Evolutionary conservation across 805 yeast genomes (phyloP), one percentile per base, ranked within the genome.

Genomic region (Ogataea henricii): DNA sequence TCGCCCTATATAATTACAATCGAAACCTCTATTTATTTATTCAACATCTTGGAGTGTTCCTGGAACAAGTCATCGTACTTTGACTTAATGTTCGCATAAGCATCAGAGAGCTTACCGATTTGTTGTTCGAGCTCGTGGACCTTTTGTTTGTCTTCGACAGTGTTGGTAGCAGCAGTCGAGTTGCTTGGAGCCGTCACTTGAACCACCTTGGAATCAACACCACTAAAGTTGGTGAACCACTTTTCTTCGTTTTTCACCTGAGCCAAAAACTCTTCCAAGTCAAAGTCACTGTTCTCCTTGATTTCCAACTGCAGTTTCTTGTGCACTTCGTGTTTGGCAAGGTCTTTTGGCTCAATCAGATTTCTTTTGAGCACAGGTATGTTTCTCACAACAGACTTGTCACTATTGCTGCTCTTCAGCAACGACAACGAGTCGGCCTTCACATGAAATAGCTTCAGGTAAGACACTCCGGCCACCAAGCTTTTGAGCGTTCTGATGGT

Each of bases 281-380:
- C 72, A 23, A 64, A 65, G 4, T 64, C 54, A 2, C n/a, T 44
- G 52, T 23, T 27, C n/a, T 42, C 47, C 18, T 47, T 47, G 14
- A 53, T 17, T 14, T 22, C 43, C 29, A 37, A 52, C 10, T 37
- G 35, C 66, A 72, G 38, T 68, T 70, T 59, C 68, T 73, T 60
- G 60, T 49, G 43, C 45, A 80, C 56, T 62, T 74, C 74, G 62
- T 77, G 79, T 57, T 79, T 60, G 52, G 70, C 59, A 9, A 71
- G 56, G 49, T 66, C 67, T 51, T 65, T 59, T 29, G 68, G 46
- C 17, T 74, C 76, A 3, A 70, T 73, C 38, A 85, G 60, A 1
- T 76, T 79, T 63, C 92, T 76, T 63, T 85, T 87, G 52, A 87
- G 73, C 6, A 71, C 73, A 0, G 91, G 91, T n/a, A 86, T 72